These are phyloP conservation scores for Ailanthus altissimus DNA, from an alignment of 345 rosid genomes.

Conservation along the genomic window DNA sequence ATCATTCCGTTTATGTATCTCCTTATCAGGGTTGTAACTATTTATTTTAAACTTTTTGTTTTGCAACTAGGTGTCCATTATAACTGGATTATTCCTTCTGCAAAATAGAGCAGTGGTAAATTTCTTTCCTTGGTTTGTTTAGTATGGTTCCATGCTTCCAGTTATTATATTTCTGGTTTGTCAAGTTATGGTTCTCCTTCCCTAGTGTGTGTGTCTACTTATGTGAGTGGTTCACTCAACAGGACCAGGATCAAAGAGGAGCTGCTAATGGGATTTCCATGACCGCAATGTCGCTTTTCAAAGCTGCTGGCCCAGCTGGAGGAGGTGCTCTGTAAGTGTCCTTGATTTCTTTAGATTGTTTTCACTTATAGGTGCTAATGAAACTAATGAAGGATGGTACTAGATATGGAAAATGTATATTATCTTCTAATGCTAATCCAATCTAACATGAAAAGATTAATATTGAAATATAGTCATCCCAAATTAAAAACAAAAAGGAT, in stretches of 20 bases:
- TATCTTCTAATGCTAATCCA: neutral
- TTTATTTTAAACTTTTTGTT: neutral
- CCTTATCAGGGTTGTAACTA: neutral
- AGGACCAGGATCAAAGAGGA: constrained; percentile 63
- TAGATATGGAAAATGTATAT: neutral
- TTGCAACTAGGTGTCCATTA: constrained; percentile 34
- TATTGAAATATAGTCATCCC: neutral
- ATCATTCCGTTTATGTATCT: neutral
- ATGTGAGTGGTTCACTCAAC: constrained; percentile 8
- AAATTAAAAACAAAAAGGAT: neutral
- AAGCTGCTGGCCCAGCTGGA: constrained; percentile 55
- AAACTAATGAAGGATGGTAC: neutral
- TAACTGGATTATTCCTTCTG: constrained; percentile 47
- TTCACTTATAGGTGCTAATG: too few species aligned
- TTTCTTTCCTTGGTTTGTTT: neutral
- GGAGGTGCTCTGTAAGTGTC: constrained; percentile 52
- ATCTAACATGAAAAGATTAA: neutral
- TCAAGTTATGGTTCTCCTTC: neutral
- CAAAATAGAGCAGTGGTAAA: constrained; percentile 59
- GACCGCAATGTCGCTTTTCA: constrained; percentile 55
- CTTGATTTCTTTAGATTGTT: neutral
- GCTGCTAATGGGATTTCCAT: constrained; percentile 57
- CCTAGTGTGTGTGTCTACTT: neutral
- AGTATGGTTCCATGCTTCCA: neutral
- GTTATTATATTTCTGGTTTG: neutral